Conservation (phyloP, 2,329 filamentous ascomycete species). For the Cercospora zeae-maydis region DNA sequence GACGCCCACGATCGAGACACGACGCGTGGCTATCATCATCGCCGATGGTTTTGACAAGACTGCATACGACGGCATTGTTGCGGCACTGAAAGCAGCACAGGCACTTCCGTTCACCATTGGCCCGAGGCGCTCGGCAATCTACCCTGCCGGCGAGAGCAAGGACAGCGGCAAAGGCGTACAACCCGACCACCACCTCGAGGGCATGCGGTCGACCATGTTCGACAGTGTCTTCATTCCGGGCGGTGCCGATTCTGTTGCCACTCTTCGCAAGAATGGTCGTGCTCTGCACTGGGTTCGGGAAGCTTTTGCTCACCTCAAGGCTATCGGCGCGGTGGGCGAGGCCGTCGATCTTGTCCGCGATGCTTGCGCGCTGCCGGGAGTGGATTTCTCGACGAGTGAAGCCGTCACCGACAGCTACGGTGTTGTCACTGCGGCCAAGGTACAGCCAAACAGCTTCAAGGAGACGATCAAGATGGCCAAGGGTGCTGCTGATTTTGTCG, state of each 20-base stretch:
- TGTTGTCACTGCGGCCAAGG: conserved; percentile 63
- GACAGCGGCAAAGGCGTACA: conserved; percentile 53
- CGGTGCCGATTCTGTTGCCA: conserved; percentile 60
- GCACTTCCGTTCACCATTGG: conserved; percentile 72
- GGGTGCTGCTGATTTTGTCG: conserved; percentile 65
- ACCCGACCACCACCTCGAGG: conserved; percentile 76
- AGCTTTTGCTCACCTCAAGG: conserved; percentile 76
- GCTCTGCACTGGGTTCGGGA: conserved; percentile 74
- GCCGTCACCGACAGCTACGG: conserved; percentile 67
- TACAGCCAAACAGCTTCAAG: conserved; percentile 56
- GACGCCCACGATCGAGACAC: conserved; percentile 64
- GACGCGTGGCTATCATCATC: conserved; percentile 71
- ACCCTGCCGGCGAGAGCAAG: conserved; percentile 56
- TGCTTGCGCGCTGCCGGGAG: conserved; percentile 45
- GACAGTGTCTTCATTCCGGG: conserved; percentile 76
- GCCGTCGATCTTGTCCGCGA: conserved; percentile 61
- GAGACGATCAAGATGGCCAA: conserved; percentile 63
- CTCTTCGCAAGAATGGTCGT: conserved; percentile 65
- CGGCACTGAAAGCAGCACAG: conserved; percentile 57
- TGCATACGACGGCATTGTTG: conserved; percentile 63
- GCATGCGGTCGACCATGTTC: conserved; percentile 75
- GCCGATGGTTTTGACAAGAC: conserved; percentile 70
- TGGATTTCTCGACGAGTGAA: conserved; percentile 49
- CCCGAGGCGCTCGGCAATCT: conserved; percentile 63
- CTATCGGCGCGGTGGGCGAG: conserved; percentile 72